Conservation (phyloP, 1,139 yeast species). For the Lodderomyces metapsilosis region DNA sequence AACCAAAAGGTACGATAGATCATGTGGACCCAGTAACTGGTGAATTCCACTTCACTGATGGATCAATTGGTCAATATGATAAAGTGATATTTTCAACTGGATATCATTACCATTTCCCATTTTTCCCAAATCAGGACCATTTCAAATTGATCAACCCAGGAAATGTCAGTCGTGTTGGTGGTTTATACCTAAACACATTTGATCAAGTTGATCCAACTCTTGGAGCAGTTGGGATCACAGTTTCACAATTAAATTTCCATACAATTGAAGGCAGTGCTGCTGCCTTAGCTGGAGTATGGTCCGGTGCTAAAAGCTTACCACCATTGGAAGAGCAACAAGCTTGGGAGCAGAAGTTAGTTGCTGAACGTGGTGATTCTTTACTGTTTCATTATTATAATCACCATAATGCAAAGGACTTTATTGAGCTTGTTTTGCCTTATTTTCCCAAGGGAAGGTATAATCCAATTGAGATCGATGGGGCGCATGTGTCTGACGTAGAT, state of each 20-base stretch:
- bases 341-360: conserved; percentile 28
- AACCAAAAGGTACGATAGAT: conserved; percentile 29
- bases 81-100: conserved; percentile 36
- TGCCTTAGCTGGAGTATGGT: conserved; percentile 50
- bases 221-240: conserved; percentile 39
- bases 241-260: conserved; percentile 40
- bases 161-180: conserved; percentile 29
- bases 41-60: conserved; percentile 29
- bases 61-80: conserved; percentile 25
- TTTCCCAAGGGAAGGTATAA: conserved; percentile 24
- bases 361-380: conserved; percentile 21
- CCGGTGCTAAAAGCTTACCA: conserved; percentile 27
- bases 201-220: conserved; percentile 42
- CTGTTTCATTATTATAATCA: conserved; percentile 27
- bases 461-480: conserved; percentile 26
- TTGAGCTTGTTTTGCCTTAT: conserved; percentile 22
- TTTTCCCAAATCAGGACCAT: conserved; percentile 18
- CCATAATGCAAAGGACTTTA: conserved; percentile 19
- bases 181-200: conserved; percentile 40
- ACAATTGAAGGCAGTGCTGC: conserved; percentile 44
- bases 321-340: conserved; percentile 25
- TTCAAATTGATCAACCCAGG: conserved; percentile 26
- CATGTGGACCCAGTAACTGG: conserved; percentile 24
- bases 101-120: conserved; percentile 38
- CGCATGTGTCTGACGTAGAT: conserved; percentile 24